phyloP scores from a whole-genome alignment of 2,329 filamentous ascomycete genomes.

The Alternaria sp. region DNA sequence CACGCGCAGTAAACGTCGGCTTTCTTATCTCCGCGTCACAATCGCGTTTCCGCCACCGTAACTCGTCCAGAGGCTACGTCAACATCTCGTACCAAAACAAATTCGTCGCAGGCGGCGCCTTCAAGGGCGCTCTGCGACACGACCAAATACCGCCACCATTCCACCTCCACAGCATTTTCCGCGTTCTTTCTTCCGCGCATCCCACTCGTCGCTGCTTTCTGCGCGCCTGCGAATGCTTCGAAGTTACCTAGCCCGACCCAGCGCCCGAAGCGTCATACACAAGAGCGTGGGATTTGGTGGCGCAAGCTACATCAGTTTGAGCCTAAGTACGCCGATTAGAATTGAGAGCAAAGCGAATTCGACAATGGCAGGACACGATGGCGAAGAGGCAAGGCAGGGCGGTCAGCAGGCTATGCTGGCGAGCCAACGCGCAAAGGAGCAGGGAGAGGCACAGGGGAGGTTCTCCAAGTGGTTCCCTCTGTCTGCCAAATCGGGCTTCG shows the following conservation, averaged over 20 bases:
- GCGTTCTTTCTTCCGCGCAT: background rate
- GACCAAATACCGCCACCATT: constrained; percentile 30
- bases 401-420: constrained; percentile 60
- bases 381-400: constrained; percentile 30
- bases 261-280: constrained; percentile 30
- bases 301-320: constrained; percentile 43
- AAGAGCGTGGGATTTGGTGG: constrained; percentile 44
- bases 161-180: background rate
- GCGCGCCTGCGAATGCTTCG: constrained; percentile 49
- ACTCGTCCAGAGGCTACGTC: constrained; percentile 33
- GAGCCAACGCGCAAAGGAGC: constrained; percentile 57
- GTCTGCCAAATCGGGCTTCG: constrained; percentile 87
- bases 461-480: constrained; percentile 74
- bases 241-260: constrained; percentile 35
- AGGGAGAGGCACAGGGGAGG: constrained; percentile 44
- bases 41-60: constrained; percentile 18
- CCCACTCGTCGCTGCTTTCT: background rate
- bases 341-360: constrained; percentile 35
- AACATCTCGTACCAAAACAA: constrained; percentile 24
- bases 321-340: constrained; percentile 40
- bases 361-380: constrained; percentile 42
- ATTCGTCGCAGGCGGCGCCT: constrained; percentile 30
- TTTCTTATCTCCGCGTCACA: constrained; percentile 21
- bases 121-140: constrained; percentile 23
- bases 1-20: background rate